Evolutionary conservation across 2,329 filamentous ascomycete species (phyloP), one percentile per base, ranked within the genome.

Genomic region (Apiospora pterosperma): DNA sequence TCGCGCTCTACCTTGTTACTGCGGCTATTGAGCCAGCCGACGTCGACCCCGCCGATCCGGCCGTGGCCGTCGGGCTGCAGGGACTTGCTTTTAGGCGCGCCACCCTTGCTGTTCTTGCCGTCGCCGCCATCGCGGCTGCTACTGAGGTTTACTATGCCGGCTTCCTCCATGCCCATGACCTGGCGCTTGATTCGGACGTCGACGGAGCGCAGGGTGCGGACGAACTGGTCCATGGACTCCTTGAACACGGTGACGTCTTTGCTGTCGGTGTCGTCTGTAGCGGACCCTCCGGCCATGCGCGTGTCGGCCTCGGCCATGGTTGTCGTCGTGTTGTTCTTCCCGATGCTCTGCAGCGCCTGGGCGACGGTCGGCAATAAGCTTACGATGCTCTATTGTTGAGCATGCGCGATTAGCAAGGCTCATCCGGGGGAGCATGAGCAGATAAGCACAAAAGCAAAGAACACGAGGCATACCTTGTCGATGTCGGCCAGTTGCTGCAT

Each of bases 11-110:
- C 91, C 67, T 90, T 90, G 68, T 92, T 90, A 67, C 92, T 92
- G 64, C 92, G 86, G 72, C 92, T 94, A 75, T 97, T 98, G 71
- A 98, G 78, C 87, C 92, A 95, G 36, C 94, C 94, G 16, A 96
- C 90, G 74, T 97, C 94, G 62, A 97, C 81, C 34, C 79, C 80
- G 11, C 85, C 86, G 38, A 88, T 84, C 70, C 81, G 82, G 25
- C 82, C 86, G 64, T 81, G 78, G 42, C 83, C 86, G 55, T 86
- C 80, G 42, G 88, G 82, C 74, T 87, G 79, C 68, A 87, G 69
- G 11, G 81, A 76, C 76, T 11, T 72, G 68, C 44, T 52, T 34
- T 64, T 64, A 1, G 34, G 21, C 16, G 38, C 58, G 23, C 34
- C 19, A 60, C 64, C 34, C 62, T 61, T 38, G 63, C 66, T 61